These are phyloP conservation scores for Entomortierella beljakovae DNA, from an alignment of 192 early-diverging fungal genomes.

Conservation along the genomic window DNA sequence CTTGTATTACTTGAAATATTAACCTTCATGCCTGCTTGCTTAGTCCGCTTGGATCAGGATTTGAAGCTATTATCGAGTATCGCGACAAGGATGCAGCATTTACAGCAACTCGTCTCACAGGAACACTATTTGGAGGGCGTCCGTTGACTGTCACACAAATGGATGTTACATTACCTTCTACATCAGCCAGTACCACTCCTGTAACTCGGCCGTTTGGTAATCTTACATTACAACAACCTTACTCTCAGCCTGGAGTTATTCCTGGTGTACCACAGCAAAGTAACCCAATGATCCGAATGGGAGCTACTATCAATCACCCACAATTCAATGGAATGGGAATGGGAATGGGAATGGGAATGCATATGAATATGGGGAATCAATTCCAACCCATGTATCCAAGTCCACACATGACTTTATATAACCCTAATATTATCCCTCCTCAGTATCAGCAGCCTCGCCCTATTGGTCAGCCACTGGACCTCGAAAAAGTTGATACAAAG, in stretches of 20 bases:
- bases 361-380: conserved; percentile 31
- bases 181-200: conserved; percentile 1
- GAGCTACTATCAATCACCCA: conserved; percentile 43
- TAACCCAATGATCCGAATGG: conserved; percentile 48
- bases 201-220: conserved; percentile 31
- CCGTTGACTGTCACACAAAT: conserved; percentile 35
- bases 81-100: conserved; percentile 31
- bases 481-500: conserved; percentile 43
- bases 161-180: conserved; percentile 30
- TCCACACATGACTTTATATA: conserved; percentile 48
- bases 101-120: conserved; percentile 39
- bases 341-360: conserved; percentile 34
- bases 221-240: conserved; percentile 34
- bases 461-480: conserved; percentile 24
- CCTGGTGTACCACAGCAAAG: background rate
- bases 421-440: conserved; percentile 30
- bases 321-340: conserved; percentile 36
- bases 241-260: conserved; percentile 9
- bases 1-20: background rate
- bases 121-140: conserved; percentile 50
- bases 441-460: conserved; percentile 22
- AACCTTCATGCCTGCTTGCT: background rate
- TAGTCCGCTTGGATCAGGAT: conserved; percentile 52
- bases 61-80: conserved; percentile 49
- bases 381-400: conserved; percentile 46